Evolutionary conservation across 1,284 basidiomycete species (phyloP).

Genomic region (Coniferiporia sulphurascens): DNA sequence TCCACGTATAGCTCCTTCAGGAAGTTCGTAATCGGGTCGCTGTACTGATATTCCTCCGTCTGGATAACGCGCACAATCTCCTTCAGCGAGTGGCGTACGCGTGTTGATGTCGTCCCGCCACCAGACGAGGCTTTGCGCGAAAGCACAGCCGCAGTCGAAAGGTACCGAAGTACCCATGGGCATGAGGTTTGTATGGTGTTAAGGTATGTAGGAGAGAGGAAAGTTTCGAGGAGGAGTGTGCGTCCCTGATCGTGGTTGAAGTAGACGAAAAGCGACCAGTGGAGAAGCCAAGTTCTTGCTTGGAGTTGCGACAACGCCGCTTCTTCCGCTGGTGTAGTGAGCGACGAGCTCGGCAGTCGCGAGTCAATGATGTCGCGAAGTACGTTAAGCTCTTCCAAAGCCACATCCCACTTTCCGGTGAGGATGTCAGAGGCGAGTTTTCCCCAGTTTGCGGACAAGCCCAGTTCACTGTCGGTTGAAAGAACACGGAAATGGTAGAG

Average conservation of each 20-base stretch:
- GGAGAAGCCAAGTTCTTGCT: conserved; percentile 94
- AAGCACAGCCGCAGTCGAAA: conserved; percentile 89
- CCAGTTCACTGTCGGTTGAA: conserved; percentile 88
- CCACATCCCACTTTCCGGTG: conserved; percentile 90
- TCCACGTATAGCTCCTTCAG: conserved; percentile 91
- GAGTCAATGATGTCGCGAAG: conserved; percentile 90
- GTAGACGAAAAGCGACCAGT: conserved; percentile 98
- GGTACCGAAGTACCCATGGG: conserved; percentile 94
- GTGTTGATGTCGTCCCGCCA: conserved; percentile 47
- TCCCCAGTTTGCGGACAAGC: conserved; percentile 96
- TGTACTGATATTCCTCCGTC: conserved; percentile 92
- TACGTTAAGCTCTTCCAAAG: conserved; percentile 90
- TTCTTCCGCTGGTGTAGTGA: conserved; percentile 47
- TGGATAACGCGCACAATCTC: conserved; percentile 90
- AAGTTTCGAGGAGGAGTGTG: conserved; percentile 92
- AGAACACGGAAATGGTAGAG: conserved; percentile 98
- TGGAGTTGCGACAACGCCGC: conserved; percentile 80
- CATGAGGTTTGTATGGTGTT: conserved; percentile 97
- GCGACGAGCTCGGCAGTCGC: conserved; percentile 46
- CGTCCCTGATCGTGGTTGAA: conserved; percentile 95
- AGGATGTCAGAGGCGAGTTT: conserved; percentile 97
- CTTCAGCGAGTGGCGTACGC: conserved; percentile 79
- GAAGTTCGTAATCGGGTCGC: conserved; percentile 92
- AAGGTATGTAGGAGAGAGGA: conserved; percentile 93
- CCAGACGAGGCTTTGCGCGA: conserved; percentile 65